Conservation (phyloP, 2,329 filamentous ascomycete species). For the Blumeria hordei region DNA sequence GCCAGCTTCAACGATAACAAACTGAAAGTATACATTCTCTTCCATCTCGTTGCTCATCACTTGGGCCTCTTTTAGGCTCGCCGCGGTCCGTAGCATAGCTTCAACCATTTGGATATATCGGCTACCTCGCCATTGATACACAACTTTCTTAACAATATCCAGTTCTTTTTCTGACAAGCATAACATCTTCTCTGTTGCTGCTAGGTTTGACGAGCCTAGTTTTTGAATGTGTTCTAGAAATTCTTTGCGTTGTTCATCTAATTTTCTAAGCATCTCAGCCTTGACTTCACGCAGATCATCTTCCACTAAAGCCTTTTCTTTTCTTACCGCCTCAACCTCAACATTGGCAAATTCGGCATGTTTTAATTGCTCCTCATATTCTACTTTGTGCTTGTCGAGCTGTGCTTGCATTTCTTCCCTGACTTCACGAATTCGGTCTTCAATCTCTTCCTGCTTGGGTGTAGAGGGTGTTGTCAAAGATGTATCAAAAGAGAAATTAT, state of each 20-base stretch:
- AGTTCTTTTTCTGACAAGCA: constrained; percentile 46
- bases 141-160: constrained; percentile 37
- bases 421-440: constrained; percentile 48
- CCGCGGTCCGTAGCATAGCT: constrained; percentile 66
- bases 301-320: constrained; percentile 70
- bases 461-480: constrained; percentile 86
- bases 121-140: constrained; percentile 56
- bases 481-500: constrained; percentile 91
- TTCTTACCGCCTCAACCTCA: constrained; percentile 62
- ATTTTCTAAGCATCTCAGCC: constrained; percentile 67
- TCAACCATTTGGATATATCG: constrained; percentile 91
- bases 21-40: constrained; percentile 83
- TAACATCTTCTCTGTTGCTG: constrained; percentile 18
- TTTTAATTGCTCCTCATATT: constrained; percentile 57
- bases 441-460: constrained; percentile 52
- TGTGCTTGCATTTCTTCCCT: constrained; percentile 67
- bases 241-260: constrained; percentile 59
- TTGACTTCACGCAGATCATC: constrained; percentile 55
- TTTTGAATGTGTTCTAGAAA: constrained; percentile 70
- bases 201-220: constrained; percentile 36
- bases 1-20: constrained; percentile 70
- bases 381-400: constrained; percentile 62
- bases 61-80: constrained; percentile 79
- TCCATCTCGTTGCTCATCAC: constrained; percentile 95
- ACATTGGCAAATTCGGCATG: constrained; percentile 49